Evolutionary conservation across 768 basidiomycete species (phyloP).

Genomic region (Rhodotorula toruloides): DNA sequence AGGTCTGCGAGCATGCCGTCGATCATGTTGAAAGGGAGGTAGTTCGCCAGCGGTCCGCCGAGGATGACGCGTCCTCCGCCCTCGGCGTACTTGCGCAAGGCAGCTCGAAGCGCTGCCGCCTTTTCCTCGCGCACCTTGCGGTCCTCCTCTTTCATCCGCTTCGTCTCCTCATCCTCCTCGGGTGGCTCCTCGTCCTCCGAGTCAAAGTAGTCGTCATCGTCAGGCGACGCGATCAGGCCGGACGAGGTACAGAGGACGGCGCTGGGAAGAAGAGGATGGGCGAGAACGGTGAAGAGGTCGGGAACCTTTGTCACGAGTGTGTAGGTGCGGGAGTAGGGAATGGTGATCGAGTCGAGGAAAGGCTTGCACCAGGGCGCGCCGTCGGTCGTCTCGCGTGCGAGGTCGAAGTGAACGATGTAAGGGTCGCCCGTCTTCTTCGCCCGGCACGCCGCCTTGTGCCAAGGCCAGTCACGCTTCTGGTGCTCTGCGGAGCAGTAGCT

Average conservation of each 20-base stretch:
- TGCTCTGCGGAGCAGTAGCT: neutral
- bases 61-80: neutral
- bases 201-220: too few species aligned
- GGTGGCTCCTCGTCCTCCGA: too few species aligned
- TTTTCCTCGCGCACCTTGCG: too few species aligned
- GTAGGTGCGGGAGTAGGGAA: slow-evolving; percentile 3
- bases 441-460: slow-evolving; percentile 3
- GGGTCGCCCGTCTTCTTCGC: neutral
- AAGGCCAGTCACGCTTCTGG: neutral
- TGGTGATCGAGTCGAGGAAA: slow-evolving; percentile 13
- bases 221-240: neutral
- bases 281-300: neutral
- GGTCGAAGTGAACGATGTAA: slow-evolving; percentile 12
- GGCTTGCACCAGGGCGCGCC: slow-evolving; percentile 13
- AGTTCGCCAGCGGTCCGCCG: neutral
- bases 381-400: neutral
- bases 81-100: neutral
- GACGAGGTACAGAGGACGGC: neutral
- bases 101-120: neutral
- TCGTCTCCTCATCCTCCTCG: too few species aligned
- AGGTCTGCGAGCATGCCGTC: neutral
- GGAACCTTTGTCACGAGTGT: neutral
- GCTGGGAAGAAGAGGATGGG: too few species aligned
- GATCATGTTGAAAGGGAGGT: neutral
- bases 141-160: too few species aligned